Conservation (phyloP, 2,329 filamentous ascomycete genomes). For the Aspergillus neotritici region DNA sequence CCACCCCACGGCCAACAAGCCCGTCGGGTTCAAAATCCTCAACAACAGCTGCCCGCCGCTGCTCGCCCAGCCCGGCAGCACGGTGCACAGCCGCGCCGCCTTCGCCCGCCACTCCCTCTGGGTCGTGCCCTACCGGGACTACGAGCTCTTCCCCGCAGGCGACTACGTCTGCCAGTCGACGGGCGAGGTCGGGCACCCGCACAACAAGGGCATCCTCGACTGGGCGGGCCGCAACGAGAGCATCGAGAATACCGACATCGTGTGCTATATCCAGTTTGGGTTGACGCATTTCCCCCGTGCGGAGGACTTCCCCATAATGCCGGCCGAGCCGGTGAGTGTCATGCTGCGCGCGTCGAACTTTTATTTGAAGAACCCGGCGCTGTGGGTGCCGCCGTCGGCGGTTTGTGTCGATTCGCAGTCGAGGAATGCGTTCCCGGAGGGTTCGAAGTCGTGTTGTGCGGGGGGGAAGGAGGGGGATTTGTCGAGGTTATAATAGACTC, state of each 20-base stretch:
- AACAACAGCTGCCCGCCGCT: conserved; percentile 30
- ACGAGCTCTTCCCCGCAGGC: conserved; percentile 56
- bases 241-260: conserved; percentile 52
- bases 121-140: conserved; percentile 53
- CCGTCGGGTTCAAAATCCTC: conserved; percentile 24
- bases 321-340: conserved; percentile 53
- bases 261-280: conserved; percentile 54
- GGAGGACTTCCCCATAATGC: conserved; percentile 58
- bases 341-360: conserved; percentile 56
- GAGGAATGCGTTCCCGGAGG: background rate
- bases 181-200: conserved; percentile 27
- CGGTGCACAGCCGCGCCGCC: conserved; percentile 53
- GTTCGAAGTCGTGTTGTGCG: background rate
- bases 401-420: conserved; percentile 1
- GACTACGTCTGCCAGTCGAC: conserved; percentile 57
- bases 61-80: conserved; percentile 48
- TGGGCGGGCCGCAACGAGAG: conserved; percentile 43
- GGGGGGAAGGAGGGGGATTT: background rate
- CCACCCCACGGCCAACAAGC: conserved; percentile 20
- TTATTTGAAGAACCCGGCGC: conserved; percentile 53
- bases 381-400: conserved; percentile 49
- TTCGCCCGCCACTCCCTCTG: conserved; percentile 57
- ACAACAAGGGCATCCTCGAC: conserved; percentile 42
- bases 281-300: conserved; percentile 48
- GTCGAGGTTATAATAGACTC: no score